Conservation (phyloP, 2,329 filamentous ascomycete genomes). For the Aureobasidium uvarum region DNA sequence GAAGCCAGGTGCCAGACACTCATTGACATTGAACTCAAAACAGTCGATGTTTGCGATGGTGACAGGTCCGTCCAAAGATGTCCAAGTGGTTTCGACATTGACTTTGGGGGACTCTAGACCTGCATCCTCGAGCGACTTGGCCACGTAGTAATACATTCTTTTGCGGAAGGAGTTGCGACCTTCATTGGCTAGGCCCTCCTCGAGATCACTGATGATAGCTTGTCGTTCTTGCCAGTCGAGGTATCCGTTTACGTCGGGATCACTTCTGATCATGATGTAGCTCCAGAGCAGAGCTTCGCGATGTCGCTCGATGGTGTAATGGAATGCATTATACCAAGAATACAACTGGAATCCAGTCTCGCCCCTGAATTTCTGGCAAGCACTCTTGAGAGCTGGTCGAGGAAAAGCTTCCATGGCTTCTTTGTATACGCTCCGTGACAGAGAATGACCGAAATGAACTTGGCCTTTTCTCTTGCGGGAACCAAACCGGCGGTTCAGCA, state of each 20-base stretch:
- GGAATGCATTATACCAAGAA: constrained; percentile 46
- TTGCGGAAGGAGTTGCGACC: constrained; percentile 37
- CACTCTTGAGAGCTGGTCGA: constrained; percentile 42
- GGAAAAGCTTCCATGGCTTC: constrained; percentile 47
- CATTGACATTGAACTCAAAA: constrained; percentile 44
- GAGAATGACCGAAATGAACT: constrained; percentile 46
- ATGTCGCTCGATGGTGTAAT: constrained; percentile 48
- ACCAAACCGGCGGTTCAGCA: constrained; percentile 49
- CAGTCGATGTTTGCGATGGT: constrained; percentile 45
- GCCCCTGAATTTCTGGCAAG: constrained; percentile 46
- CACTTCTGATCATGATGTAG: constrained; percentile 44
- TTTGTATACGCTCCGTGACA: constrained; percentile 43
- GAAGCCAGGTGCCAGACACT: constrained; percentile 47
- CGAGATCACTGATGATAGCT: constrained; percentile 40
- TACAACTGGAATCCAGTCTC: constrained; percentile 47
- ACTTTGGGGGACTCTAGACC: constrained; percentile 44
- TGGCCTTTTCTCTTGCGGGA: constrained; percentile 47
- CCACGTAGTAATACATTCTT: constrained; percentile 44
- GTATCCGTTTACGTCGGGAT: constrained; percentile 43
- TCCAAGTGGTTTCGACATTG: constrained; percentile 46
- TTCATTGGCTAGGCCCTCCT: constrained; percentile 41
- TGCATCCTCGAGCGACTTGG: constrained; percentile 39
- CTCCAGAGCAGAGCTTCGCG: constrained; percentile 47
- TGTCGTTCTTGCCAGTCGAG: constrained; percentile 45
- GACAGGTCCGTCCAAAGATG: constrained; percentile 45